A percentile compares a stretch with the other conserved stretches of the same genome.
Conservation (phyloP, 352 stramenopile genomes). For the Globisporangium recalcitrans region DNA sequence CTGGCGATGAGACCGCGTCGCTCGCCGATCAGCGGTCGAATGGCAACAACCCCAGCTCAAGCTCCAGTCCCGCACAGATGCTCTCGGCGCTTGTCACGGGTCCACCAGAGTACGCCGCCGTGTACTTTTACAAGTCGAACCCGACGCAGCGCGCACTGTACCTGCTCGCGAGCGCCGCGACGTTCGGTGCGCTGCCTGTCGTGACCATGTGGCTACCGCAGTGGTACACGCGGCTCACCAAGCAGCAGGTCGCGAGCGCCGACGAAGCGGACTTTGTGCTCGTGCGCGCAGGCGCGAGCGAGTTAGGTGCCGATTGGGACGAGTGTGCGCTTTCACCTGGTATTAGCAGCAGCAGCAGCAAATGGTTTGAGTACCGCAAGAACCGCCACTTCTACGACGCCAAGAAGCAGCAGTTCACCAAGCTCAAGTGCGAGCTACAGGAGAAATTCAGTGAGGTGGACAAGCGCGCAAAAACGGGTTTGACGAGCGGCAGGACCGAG, state of each 20-base stretch:
- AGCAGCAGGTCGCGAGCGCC: slow-evolving; percentile 28
- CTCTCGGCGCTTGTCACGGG: slow-evolving; percentile 27
- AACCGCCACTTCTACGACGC: slow-evolving; percentile 60
- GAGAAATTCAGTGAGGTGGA: slow-evolving; percentile 35
- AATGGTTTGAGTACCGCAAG: slow-evolving; percentile 71
- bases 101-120: slow-evolving; percentile 26
- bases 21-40: slow-evolving; percentile 4
- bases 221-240: slow-evolving; percentile 50
- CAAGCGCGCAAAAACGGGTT: slow-evolving; percentile 22
- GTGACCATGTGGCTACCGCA: slow-evolving; percentile 52
- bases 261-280: slow-evolving; percentile 55
- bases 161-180: slow-evolving; percentile 29
- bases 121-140: slow-evolving; percentile 38
- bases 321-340: slow-evolving; percentile 32
- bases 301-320: slow-evolving; percentile 25
- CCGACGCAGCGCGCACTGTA: slow-evolving; percentile 37
- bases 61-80: neutral
- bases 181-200: slow-evolving; percentile 37
- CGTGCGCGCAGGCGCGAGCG: slow-evolving; percentile 20
- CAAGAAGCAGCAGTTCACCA: slow-evolving; percentile 43
- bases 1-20: slow-evolving; percentile 14
- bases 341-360: slow-evolving; percentile 9
- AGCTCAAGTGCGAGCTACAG: slow-evolving; percentile 49
- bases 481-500: slow-evolving; percentile 25
- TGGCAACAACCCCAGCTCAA: neutral